A percentile compares a stretch with the other conserved stretches of the same genome.
phyloP scores from a whole-genome alignment of 106 monocot genomes.

The Amphibolis antarctica region DNA sequence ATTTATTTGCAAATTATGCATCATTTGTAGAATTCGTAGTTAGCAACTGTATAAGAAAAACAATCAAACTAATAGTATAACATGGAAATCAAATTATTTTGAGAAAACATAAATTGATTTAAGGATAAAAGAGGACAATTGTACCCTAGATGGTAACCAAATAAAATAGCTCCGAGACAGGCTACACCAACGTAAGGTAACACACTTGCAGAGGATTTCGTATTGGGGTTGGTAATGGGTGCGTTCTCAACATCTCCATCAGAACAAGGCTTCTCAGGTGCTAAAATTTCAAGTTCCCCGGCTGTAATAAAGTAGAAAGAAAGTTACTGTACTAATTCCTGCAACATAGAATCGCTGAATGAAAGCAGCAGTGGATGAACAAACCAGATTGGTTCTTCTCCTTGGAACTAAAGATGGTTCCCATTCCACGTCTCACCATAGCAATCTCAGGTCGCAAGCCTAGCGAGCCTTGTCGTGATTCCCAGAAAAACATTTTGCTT shows the following conservation, averaged over 20 bases:
- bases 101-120: no score
- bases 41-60: no score
- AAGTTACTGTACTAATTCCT: background rate
- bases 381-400: constrained; percentile 23
- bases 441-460: constrained; percentile 22
- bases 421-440: constrained; percentile 22
- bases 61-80: background rate
- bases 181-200: constrained; percentile 91
- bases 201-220: constrained; percentile 73
- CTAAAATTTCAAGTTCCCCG: background rate
- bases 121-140: no score
- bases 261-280: background rate
- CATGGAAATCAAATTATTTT: no score
- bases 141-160: constrained; percentile 99
- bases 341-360: background rate
- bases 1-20: no score
- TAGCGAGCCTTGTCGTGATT: constrained; percentile 12
- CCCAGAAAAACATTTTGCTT: constrained; percentile 16
- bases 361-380: constrained; percentile 2
- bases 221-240: constrained; percentile 27
- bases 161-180: constrained; percentile 87
- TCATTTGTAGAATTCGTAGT: no score
- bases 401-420: constrained; percentile 26
- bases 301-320: background rate
- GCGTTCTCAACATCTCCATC: constrained; percentile 54